A percentile compares a stretch with the other conserved stretches of the same genome.
Conservation (phyloP, 768 basidiomycete genomes). For the Hygrophoropsis aurantiaca region DNA sequence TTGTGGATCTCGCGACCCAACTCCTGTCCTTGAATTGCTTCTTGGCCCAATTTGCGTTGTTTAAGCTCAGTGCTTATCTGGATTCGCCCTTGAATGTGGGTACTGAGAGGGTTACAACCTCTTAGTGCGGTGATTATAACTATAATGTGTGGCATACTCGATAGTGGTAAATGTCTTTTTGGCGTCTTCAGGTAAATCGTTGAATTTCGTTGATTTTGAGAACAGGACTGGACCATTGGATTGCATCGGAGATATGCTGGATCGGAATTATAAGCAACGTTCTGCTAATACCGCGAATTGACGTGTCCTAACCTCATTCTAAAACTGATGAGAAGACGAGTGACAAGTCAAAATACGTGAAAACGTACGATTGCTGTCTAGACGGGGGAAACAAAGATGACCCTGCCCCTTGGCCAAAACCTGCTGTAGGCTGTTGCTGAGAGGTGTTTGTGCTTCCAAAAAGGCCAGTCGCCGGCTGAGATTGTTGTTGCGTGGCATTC, state of each 20-base stretch:
- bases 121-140: constrained; percentile 5
- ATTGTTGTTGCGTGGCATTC: constrained; percentile 20
- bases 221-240: constrained; percentile 27
- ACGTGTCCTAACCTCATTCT: constrained; percentile 26
- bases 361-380: constrained; percentile 31
- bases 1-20: constrained; percentile 66
- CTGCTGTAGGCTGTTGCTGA: constrained; percentile 4
- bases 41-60: constrained; percentile 72
- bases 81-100: constrained; percentile 72
- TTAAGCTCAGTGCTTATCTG: constrained; percentile 81
- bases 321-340: constrained; percentile 6
- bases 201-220: constrained; percentile 70
- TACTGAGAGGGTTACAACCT: constrained; percentile 43
- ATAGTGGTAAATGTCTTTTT: constrained; percentile 66
- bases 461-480: constrained; percentile 13
- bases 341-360: background rate
- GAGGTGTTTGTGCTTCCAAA: constrained; percentile 23
- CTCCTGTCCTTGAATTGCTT: constrained; percentile 71
- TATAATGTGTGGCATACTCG: constrained; percentile 51
- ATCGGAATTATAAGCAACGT: background rate
- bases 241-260: constrained; percentile 30
- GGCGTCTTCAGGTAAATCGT: constrained; percentile 72
- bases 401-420: constrained; percentile 1
- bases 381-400: constrained; percentile 26
- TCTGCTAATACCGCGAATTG: background rate